A percentile compares a stretch with the other conserved stretches of the same genome.
These are phyloP conservation scores for Lasiodiplodia theobromae DNA, from an alignment of 2,329 filamentous ascomycete genomes.

Conservation along the genomic window DNA sequence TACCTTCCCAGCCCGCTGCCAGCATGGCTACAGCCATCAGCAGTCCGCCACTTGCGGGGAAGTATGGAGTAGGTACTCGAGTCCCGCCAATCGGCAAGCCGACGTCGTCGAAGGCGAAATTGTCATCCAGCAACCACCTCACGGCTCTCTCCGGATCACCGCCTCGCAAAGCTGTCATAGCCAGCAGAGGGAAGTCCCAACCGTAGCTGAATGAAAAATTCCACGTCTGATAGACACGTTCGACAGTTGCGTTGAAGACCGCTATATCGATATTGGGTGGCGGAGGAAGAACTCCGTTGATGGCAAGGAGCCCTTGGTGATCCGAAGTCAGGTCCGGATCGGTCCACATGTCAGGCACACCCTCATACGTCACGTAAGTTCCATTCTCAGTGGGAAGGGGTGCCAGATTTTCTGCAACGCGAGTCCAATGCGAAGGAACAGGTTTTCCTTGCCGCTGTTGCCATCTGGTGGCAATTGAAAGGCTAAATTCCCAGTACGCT, in stretches of 20 bases:
- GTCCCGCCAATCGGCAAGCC: slow-evolving; percentile 62
- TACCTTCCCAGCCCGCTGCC: slow-evolving; percentile 63
- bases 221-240: slow-evolving; percentile 43
- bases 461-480: slow-evolving; percentile 63
- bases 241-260: slow-evolving; percentile 41
- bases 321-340: slow-evolving; percentile 40
- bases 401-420: slow-evolving; percentile 61
- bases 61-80: slow-evolving; percentile 65
- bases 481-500: slow-evolving; percentile 68
- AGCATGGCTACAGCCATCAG: slow-evolving; percentile 64
- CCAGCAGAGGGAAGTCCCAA: slow-evolving; percentile 46
- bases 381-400: slow-evolving; percentile 58
- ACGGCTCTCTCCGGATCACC: slow-evolving; percentile 43
- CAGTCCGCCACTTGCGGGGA: slow-evolving; percentile 59
- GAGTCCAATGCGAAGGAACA: slow-evolving; percentile 55
- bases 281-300: slow-evolving; percentile 43
- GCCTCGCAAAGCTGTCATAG: slow-evolving; percentile 40
- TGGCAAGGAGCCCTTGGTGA: slow-evolving; percentile 42
- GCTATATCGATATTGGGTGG: slow-evolving; percentile 39
- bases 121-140: slow-evolving; percentile 54
- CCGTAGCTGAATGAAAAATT: slow-evolving; percentile 45
- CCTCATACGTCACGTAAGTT: slow-evolving; percentile 64
- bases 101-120: slow-evolving; percentile 64
- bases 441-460: slow-evolving; percentile 55
- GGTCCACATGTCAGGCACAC: slow-evolving; percentile 48